These are phyloP conservation scores for Saccharomyces eubayanus DNA, from an alignment of 805 yeast genomes.

Conservation along the genomic window DNA sequence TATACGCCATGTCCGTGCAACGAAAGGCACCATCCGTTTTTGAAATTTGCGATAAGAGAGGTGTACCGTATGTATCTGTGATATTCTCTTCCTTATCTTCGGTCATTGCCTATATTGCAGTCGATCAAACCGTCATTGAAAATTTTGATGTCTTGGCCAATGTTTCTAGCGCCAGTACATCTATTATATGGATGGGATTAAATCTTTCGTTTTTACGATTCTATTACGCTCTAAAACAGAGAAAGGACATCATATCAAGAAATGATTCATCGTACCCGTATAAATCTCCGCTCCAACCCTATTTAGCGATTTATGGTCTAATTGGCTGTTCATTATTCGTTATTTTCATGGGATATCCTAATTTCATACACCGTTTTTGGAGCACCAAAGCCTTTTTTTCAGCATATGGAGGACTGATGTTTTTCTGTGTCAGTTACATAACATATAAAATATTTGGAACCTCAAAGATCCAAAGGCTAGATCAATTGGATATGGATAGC, in stretches of 20 bases:
- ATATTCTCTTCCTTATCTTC: constrained; percentile 56
- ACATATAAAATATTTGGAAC: constrained; percentile 53
- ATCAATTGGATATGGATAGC: constrained; percentile 70
- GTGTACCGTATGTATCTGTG: constrained; percentile 70
- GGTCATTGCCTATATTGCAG: constrained; percentile 50
- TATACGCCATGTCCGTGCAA: constrained; percentile 46
- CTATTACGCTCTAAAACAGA: constrained; percentile 47
- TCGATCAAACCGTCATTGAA: constrained; percentile 46
- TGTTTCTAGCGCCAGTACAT: constrained; percentile 64
- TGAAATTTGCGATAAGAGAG: constrained; percentile 49
- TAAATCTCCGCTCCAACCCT: constrained; percentile 64
- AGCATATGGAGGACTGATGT: constrained; percentile 52
- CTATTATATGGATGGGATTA: constrained; percentile 73
- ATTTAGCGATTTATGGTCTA: constrained; percentile 53
- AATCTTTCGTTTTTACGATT: constrained; percentile 57
- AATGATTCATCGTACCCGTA: constrained; percentile 60
- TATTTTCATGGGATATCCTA: constrained; percentile 52
- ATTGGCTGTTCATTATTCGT: constrained; percentile 45
- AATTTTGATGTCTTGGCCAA: constrained; percentile 62
- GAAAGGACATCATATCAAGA: constrained; percentile 59
- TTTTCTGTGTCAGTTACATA: constrained; percentile 43
- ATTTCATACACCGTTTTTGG: constrained; percentile 54
- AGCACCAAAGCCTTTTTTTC: constrained; percentile 53
- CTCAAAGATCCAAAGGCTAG: constrained; percentile 58
- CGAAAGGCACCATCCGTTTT: constrained; percentile 57